Evolutionary conservation across 1,139 yeast species (phyloP).

Genomic region (Yamadazyma songkhlaensis): DNA sequence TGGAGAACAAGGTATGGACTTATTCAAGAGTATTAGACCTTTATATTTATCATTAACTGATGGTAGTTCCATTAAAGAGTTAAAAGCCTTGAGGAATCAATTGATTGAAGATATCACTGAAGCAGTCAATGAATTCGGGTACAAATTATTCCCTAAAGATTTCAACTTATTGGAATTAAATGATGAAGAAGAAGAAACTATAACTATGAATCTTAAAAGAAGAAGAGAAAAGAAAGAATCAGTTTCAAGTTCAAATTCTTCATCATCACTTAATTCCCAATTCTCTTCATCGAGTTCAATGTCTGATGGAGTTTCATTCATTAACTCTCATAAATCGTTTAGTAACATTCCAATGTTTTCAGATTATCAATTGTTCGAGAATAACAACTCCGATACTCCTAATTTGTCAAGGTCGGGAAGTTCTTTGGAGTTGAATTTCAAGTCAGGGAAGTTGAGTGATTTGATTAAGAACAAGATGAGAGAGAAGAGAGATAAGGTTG

Average conservation of each 20-base stretch:
- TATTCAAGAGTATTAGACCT: constrained; percentile 80
- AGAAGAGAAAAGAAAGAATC: constrained; percentile 25
- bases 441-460: constrained; percentile 31
- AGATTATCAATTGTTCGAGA: constrained; percentile 40
- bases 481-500: constrained; percentile 24
- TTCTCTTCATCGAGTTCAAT: constrained; percentile 31
- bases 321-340: constrained; percentile 51
- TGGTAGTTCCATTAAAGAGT: constrained; percentile 56
- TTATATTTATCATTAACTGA: constrained; percentile 69
- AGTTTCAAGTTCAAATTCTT: constrained; percentile 13
- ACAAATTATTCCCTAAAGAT: constrained; percentile 44
- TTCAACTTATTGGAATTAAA: constrained; percentile 42
- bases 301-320: constrained; percentile 53
- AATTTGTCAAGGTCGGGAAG: constrained; percentile 16
- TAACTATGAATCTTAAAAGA: constrained; percentile 51
- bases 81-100: constrained; percentile 40
- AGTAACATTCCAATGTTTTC: constrained; percentile 58
- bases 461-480: constrained; percentile 36
- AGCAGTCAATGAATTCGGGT: constrained; percentile 44
- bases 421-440: constrained; percentile 34
- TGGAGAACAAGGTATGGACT: constrained; percentile 92
- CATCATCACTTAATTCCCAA: constrained; percentile 20
- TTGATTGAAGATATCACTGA: constrained; percentile 43
- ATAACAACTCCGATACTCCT: constrained; percentile 17
- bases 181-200: constrained; percentile 46